These are phyloP conservation scores for Kwoniella sp. DNA, from an alignment of 768 basidiomycete species.

Conservation along the genomic window DNA sequence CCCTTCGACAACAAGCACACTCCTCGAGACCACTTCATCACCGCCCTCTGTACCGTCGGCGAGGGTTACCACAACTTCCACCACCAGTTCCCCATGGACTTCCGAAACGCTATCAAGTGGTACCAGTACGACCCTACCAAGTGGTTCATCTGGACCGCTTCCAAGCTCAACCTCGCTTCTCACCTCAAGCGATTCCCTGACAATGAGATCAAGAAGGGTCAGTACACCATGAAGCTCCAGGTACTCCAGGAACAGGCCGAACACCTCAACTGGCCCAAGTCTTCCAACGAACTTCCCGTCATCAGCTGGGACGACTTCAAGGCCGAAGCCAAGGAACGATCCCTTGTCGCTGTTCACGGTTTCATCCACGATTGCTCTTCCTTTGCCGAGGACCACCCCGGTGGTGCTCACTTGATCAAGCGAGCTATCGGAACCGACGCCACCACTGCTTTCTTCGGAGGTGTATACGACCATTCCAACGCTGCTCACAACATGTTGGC, in stretches of 20 bases:
- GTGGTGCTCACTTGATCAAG: constrained; percentile 79
- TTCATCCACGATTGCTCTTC: constrained; percentile 87
- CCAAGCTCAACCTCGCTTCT: constrained; percentile 71
- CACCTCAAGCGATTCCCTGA: constrained; percentile 82
- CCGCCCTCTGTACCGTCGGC: constrained; percentile 86
- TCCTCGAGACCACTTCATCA: constrained; percentile 83
- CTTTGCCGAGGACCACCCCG: constrained; percentile 89
- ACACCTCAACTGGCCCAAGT: constrained; percentile 74
- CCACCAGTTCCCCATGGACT: constrained; percentile 97
- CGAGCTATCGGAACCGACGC: constrained; percentile 88
- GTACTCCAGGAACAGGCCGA: constrained; percentile 78
- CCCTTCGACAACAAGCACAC: constrained; percentile 96
- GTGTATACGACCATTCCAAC: constrained; percentile 85
- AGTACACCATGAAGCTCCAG: constrained; percentile 92
- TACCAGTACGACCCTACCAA: constrained; percentile 92
- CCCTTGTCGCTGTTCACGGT: constrained; percentile 81
- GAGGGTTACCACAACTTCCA: constrained; percentile 99
- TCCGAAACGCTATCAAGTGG: constrained; percentile 93
- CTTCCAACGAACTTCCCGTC: constrained; percentile 73
- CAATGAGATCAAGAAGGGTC: constrained; percentile 87
- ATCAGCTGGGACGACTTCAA: constrained; percentile 87
- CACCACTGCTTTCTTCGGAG: constrained; percentile 91
- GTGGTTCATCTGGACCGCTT: constrained; percentile 77
- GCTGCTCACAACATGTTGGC: constrained; percentile 81
- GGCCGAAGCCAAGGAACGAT: constrained; percentile 74